Percentiles rank a stretch among this genome's conserved stretches.
Evolutionary conservation across 73 alveolate species (phyloP).

Genomic region (Tetrahymena malaccensis): DNA sequence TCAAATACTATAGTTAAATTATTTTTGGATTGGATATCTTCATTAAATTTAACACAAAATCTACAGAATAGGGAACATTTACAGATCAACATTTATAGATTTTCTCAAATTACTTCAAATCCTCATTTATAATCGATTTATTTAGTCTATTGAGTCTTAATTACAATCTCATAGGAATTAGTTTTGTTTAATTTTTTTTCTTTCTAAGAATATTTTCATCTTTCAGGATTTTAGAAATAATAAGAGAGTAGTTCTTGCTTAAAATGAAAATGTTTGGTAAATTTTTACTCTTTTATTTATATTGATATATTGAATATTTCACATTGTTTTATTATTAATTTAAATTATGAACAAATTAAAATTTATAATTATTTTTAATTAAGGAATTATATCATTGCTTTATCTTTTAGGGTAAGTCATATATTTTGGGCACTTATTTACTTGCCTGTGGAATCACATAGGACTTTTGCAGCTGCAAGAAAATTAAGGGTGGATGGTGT

Average conservation of each 20-base stretch:
- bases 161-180: not conserved
- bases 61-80: not conserved
- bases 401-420: not conserved
- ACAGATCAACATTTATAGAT: not conserved
- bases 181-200: not conserved
- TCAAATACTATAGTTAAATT: not conserved
- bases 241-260: not conserved
- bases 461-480: not conserved
- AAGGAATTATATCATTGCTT: not conserved
- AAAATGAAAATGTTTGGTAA: not conserved
- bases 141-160: not conserved
- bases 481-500: not conserved
- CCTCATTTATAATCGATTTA: not conserved
- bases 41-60: not conserved
- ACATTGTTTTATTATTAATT: too few relatives aligned
- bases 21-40: not conserved
- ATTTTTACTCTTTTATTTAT: not conserved
- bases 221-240: not conserved
- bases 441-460: not conserved
- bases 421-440: not conserved
- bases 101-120: not conserved
- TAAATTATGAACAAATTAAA: too few relatives aligned
- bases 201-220: not conserved
- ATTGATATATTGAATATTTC: too few relatives aligned
- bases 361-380: too few relatives aligned